These are phyloP conservation scores for Zea mays DNA, from an alignment of 176 grass and related monocot species.

Conservation along the genomic window DNA sequence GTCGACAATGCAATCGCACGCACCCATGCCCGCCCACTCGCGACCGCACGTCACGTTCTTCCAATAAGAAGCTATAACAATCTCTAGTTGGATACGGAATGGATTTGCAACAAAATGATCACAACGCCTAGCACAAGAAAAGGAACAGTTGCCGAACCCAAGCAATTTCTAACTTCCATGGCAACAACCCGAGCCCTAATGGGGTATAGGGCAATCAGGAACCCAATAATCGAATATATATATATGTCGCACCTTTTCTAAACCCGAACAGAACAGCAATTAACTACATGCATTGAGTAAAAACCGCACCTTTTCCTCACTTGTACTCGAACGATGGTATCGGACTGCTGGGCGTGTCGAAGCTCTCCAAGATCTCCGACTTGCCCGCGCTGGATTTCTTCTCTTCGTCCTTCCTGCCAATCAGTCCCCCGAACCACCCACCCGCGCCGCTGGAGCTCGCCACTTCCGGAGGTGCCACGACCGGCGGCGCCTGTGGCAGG, in stretches of 20 bases:
- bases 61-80: background rate
- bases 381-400: slow-evolving; percentile 47
- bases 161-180: background rate
- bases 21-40: no score
- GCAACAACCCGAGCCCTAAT: slow-evolving; percentile 6
- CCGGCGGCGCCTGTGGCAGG: slow-evolving; percentile 14
- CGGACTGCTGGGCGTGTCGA: slow-evolving; percentile 65
- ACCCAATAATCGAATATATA: background rate
- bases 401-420: slow-evolving; percentile 69
- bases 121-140: slow-evolving; percentile 16
- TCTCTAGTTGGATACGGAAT: slow-evolving; percentile 24
- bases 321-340: slow-evolving; percentile 88
- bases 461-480: slow-evolving; percentile 5
- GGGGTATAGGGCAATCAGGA: background rate
- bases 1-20: background rate
- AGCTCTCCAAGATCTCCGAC: slow-evolving; percentile 85
- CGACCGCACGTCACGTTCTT: background rate
- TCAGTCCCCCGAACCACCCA: slow-evolving; percentile 56
- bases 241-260: background rate
- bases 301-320: slow-evolving; percentile 52
- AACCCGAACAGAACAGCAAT: background rate
- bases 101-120: background rate
- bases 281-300: background rate
- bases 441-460: slow-evolving; percentile 20
- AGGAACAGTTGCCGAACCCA: slow-evolving; percentile 1